phyloP scores from a whole-genome alignment of 371 early-diverging fungal species.

The Mucor mucedo region DNA sequence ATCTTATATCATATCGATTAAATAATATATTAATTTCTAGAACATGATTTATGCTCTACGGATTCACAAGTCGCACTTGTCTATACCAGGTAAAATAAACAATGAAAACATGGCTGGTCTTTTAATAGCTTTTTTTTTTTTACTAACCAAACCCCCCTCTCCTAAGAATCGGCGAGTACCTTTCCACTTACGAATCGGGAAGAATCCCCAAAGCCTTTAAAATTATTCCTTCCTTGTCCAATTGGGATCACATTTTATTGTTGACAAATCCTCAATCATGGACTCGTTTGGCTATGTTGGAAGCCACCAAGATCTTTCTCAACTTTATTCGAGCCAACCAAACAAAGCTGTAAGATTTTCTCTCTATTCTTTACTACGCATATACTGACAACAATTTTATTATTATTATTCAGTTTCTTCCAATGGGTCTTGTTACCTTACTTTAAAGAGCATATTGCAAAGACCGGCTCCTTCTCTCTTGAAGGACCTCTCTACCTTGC shows the following conservation, averaged over 20 bases:
- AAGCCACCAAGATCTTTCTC: slow-evolving; percentile 92
- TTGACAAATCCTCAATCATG: slow-evolving; percentile 88
- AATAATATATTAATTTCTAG: not conserved
- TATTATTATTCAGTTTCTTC: slow-evolving; percentile 1
- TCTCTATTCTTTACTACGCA: not conserved
- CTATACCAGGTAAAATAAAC: slow-evolving; percentile 76
- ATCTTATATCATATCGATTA: too few species aligned
- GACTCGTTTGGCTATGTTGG: slow-evolving; percentile 93
- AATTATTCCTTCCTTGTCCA: slow-evolving; percentile 84
- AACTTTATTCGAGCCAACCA: slow-evolving; percentile 89
- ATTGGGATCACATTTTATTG: slow-evolving; percentile 95
- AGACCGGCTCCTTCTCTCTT: slow-evolving; percentile 67
- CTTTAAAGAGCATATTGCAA: not conserved
- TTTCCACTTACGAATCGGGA: slow-evolving; percentile 91
- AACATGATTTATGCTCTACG: not conserved
- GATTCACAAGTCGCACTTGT: slow-evolving; percentile 73
- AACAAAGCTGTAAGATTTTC: slow-evolving; percentile 64
- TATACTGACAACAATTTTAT: too few species aligned
- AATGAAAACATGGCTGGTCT: too few species aligned
- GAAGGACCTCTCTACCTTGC: slow-evolving; percentile 94
- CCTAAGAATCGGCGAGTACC: slow-evolving; percentile 68
- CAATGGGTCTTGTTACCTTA: slow-evolving; percentile 3
- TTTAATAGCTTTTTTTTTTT: not conserved
- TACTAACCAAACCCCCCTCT: too few species aligned
- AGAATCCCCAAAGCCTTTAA: slow-evolving; percentile 94